Evolutionary conservation across 441 rosid species (phyloP).

Genomic region (Rhodomyrtus psidioides): DNA sequence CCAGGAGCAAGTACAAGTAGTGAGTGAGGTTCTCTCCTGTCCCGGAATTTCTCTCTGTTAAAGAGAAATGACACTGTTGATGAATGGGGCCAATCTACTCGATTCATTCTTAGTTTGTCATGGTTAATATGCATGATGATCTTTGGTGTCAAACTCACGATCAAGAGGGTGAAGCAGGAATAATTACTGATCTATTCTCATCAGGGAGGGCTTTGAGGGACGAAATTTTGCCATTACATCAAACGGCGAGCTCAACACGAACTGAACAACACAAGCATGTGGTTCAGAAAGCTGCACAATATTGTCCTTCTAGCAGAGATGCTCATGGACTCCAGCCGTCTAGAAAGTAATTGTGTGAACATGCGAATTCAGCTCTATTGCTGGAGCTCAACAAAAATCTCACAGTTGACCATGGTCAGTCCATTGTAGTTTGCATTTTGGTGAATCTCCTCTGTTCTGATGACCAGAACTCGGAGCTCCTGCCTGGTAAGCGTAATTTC

Average conservation of each 20-base stretch:
- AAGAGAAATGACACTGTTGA: background rate
- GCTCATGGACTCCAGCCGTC: background rate
- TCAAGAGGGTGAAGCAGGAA: background rate
- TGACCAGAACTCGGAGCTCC: background rate
- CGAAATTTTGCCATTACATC: background rate
- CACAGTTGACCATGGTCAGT: background rate
- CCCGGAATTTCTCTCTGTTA: background rate
- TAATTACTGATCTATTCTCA: background rate
- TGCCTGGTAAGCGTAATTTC: background rate
- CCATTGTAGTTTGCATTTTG: background rate
- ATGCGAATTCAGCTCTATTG: background rate
- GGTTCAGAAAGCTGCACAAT: background rate
- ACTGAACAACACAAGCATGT: background rate
- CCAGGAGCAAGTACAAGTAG: background rate
- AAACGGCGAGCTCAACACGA: background rate
- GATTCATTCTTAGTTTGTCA: background rate
- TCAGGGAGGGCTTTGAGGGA: background rate
- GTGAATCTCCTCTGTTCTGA: background rate
- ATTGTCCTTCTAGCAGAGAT: background rate
- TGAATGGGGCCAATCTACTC: background rate
- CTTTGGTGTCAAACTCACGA: background rate
- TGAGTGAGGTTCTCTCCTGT: background rate
- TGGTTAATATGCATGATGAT: background rate
- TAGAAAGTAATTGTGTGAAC: background rate
- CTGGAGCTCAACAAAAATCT: background rate